A percentile compares a stretch with the other conserved stretches of the same genome.
Conservation (phyloP, 2,329 filamentous ascomycete genomes). For the Pseudocercospora eumusae region DNA sequence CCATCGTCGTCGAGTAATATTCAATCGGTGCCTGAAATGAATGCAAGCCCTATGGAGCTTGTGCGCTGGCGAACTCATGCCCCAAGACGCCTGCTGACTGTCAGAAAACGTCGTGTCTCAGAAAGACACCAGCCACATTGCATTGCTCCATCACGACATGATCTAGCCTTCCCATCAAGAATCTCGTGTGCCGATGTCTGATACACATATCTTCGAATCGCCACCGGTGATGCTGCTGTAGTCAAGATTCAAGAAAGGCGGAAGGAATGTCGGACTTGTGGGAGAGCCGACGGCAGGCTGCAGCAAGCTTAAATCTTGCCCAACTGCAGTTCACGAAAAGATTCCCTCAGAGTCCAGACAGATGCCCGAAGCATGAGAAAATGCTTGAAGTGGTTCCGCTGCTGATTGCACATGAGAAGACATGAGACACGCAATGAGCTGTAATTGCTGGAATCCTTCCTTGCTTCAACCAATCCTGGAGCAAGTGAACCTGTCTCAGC, state of each 20-base stretch:
- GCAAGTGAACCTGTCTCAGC: background rate
- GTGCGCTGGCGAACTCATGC: background rate
- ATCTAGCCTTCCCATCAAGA: background rate
- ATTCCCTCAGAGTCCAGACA: background rate
- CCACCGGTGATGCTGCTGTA: background rate
- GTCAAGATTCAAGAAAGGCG: background rate
- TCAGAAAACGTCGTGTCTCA: background rate
- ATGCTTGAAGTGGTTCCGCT: background rate
- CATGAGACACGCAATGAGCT: background rate
- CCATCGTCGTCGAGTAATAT: background rate
- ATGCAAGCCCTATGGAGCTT: slow-evolving; percentile 1
- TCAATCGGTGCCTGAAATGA: background rate
- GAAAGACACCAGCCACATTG: background rate
- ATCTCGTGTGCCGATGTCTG: background rate
- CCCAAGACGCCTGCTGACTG: background rate
- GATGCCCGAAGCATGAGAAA: background rate
- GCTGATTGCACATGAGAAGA: slow-evolving; percentile 1
- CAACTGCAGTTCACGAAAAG: background rate
- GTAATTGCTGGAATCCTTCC: background rate
- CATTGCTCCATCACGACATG: background rate
- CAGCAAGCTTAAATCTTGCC: slow-evolving; percentile 7
- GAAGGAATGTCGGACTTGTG: slow-evolving; percentile 4
- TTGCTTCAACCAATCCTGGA: slow-evolving; percentile 3
- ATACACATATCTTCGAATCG: background rate
- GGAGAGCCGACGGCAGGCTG: slow-evolving; percentile 8